Base-by-base conservation (phyloP, 2,329 filamentous ascomycete genomes). In the Podosphaera aphanis region DNA sequence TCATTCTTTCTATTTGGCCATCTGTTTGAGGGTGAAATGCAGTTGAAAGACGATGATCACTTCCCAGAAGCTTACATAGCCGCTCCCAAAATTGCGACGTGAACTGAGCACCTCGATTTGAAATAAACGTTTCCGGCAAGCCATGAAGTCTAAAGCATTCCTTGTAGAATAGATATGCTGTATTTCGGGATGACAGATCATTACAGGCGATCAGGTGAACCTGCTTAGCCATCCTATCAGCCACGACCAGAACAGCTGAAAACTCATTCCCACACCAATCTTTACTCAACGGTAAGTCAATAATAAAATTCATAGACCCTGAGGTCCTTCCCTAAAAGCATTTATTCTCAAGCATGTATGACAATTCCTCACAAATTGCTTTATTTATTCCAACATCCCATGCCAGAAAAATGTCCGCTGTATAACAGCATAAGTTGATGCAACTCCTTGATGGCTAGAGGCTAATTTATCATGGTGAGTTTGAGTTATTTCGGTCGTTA, bases 1-100 rank as follows among this genome's bases (percentile, higher is more conserved):
- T 54, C 2, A 45, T 20, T 0, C 31, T 29, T 46, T 54, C 47
- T 11, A 47, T 53, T 21, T 50, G 44, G 7, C 51, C 43, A 41
- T 53, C 48, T 4, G 51, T 50, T 44, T 53, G 19, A 6, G 40
- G 47, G 25, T 53, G 46, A 38, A 47, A 52, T 11, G 47, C 44
- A 5, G 47, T 50, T 11, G 47, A 49, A 21, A 50, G 38, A 19
- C 23, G 3, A 6, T 46, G 43, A 49, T 47, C 18, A 33, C 18
- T 25, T 49, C 33, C 19, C 13, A 21, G n/a, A 2, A 20, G 29
- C 27, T 49, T 7, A 52, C 39, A 18, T 29, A 31, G 42, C 40
- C 40, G 29, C 16, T 49, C 44, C 49, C 48, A 53, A 33, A 52
- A 51, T 21, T 47, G 41, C 1, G 29, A 49, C n/a, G 43, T 45